Base-by-base conservation (phyloP, 2,329 filamentous ascomycete species). In the Pyrenophora graminea region DNA sequence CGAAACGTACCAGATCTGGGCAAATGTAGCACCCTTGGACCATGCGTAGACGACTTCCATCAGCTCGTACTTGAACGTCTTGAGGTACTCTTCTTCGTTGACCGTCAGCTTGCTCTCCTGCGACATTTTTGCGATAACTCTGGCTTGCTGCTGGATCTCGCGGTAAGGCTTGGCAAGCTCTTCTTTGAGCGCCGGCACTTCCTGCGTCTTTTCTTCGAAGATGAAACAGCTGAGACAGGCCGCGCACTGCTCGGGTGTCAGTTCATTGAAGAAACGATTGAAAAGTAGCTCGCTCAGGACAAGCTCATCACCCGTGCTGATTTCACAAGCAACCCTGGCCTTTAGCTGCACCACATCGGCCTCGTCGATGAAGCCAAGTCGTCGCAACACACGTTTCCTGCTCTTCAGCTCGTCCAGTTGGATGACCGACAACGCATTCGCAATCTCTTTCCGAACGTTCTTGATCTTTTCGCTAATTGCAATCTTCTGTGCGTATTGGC, bases 401-500 rank as follows among this genome's bases (percentile, higher is more conserved):
- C 90, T 91, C 79, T 97, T 97, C 55, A 99, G 83, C 75, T 99
- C 94, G 64, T 99, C 94, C 57, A 97, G 82, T 73, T 99, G 93
- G 51, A 94, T 87, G 51, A 97, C 89, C 53, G 89, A 91, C 70
- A 95, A 85, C 0, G 91, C 92, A 59, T 89, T 87, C 18, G 84
- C 80, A 56, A 99, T 97, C 52, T 90, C 83, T 77, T 91, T 95
- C 79, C 95, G 96, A 64, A 88, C 86, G 17, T 84, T 84, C 78
- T 95, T 97, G 76, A 97, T 93, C 76, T 91, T 85, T 9, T 88
- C 86, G 13, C 79, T 79, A 10, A 95, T 74, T 43, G 85, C 83
- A 19, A 94, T 83, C 80, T 99, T 99, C 56, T 80, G 80, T 15
- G 86, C 84, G 70, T 97, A 97, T 70, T 91, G 88, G 36, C 92